phyloP scores from a whole-genome alignment of 31 red algal species.

The Odonthalia washingtoniensis region DNA sequence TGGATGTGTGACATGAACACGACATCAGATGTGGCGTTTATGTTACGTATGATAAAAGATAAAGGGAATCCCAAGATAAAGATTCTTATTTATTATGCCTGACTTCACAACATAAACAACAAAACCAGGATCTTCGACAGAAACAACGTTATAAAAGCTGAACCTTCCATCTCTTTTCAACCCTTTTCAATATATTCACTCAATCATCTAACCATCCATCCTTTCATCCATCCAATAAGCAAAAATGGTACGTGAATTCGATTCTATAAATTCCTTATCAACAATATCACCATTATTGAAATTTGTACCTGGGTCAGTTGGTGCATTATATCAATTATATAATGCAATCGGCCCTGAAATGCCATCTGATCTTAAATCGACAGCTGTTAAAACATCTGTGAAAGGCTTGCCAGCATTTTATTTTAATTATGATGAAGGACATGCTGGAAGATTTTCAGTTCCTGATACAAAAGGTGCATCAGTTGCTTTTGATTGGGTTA shows the following conservation, averaged over 20 bases:
- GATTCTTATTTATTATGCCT: too few species aligned
- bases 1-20: too few species aligned
- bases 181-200: too few species aligned
- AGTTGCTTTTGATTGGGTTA: slow-evolving; percentile 44
- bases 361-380: slow-evolving; percentile 31
- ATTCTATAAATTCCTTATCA: neutral
- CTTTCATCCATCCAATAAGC: too few species aligned
- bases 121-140: too few species aligned
- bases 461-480: slow-evolving; percentile 52
- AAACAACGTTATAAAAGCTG: too few species aligned
- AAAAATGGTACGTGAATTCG: neutral
- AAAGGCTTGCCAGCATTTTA: slow-evolving; percentile 17
- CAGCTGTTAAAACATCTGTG: slow-evolving; percentile 27
- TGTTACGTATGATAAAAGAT: too few species aligned
- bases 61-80: too few species aligned
- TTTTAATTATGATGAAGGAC: slow-evolving; percentile 76
- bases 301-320: neutral
- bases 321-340: slow-evolving; percentile 25
- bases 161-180: too few species aligned
- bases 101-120: too few species aligned
- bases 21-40: too few species aligned
- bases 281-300: neutral
- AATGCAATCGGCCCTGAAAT: slow-evolving; percentile 49
- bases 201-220: too few species aligned
- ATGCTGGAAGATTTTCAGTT: slow-evolving; percentile 59